Conservation (phyloP, 768 basidiomycete genomes). For the Termitomyces sp. region DNA sequence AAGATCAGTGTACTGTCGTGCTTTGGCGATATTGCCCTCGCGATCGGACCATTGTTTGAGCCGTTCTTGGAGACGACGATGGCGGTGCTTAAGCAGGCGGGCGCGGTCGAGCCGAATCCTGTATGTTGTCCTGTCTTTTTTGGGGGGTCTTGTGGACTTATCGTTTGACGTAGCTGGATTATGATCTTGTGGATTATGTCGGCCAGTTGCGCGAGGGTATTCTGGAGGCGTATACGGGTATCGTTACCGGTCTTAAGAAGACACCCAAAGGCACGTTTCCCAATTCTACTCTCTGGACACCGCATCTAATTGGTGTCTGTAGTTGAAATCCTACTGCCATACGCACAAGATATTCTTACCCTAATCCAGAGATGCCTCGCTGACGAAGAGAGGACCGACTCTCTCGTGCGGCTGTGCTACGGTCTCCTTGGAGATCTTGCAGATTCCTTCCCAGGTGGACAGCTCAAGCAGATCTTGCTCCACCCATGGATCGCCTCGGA, state of each 20-base stretch:
- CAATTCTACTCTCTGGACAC: not conserved
- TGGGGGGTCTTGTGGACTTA: slow-evolving; percentile 9
- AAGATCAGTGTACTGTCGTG: slow-evolving; percentile 96
- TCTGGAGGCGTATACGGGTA: slow-evolving; percentile 93
- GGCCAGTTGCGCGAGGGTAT: slow-evolving; percentile 89
- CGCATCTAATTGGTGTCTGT: slow-evolving; percentile 6
- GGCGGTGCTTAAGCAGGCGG: slow-evolving; percentile 89
- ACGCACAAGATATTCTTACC: slow-evolving; percentile 74
- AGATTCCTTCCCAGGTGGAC: slow-evolving; percentile 77
- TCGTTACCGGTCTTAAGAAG: slow-evolving; percentile 87
- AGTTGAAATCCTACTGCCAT: slow-evolving; percentile 60
- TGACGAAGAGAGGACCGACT: slow-evolving; percentile 84
- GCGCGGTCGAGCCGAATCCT: slow-evolving; percentile 81
- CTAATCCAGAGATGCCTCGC: slow-evolving; percentile 72
- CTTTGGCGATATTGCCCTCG: slow-evolving; percentile 95
- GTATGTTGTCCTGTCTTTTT: slow-evolving; percentile 40
- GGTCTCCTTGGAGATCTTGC: slow-evolving; percentile 94
- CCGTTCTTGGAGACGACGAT: slow-evolving; percentile 90
- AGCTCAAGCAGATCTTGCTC: slow-evolving; percentile 77
- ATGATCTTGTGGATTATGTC: slow-evolving; percentile 91
- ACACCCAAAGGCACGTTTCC: slow-evolving; percentile 65
- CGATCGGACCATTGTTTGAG: slow-evolving; percentile 82
- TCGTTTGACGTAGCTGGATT: slow-evolving; percentile 55
- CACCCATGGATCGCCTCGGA: slow-evolving; percentile 76
- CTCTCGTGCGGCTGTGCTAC: slow-evolving; percentile 67